A percentile compares a stretch with the other conserved stretches of the same genome.
Evolutionary conservation across 2,329 filamentous ascomycete species (phyloP).

Genomic region (Sphaerulina vaccinii): DNA sequence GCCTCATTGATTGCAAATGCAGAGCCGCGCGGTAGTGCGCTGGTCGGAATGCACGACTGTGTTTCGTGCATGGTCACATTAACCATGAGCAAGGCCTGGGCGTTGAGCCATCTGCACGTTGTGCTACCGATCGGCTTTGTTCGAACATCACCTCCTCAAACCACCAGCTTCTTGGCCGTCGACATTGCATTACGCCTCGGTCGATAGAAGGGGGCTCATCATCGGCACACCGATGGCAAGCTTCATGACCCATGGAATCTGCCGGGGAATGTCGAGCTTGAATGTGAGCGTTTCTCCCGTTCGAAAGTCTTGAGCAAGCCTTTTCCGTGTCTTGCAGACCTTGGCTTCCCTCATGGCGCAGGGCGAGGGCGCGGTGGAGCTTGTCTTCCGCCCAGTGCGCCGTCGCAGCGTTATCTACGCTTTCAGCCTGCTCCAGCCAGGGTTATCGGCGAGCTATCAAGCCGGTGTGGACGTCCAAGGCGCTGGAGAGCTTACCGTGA

Average conservation of each 20-base stretch:
- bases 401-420: slow-evolving; percentile 1
- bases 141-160: not conserved
- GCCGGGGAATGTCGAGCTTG: slow-evolving; percentile 6
- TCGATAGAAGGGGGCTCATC: not conserved
- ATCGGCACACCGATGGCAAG: slow-evolving; percentile 16
- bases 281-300: slow-evolving; percentile 4
- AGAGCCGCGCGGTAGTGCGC: not conserved
- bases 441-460: not conserved
- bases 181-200: not conserved
- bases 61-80: not conserved
- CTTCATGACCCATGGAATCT: slow-evolving; percentile 14
- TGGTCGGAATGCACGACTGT: slow-evolving; percentile 1
- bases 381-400: slow-evolving; percentile 1
- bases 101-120: not conserved
- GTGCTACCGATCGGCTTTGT: not conserved
- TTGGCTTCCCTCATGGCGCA: slow-evolving; percentile 10
- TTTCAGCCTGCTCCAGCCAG: not conserved
- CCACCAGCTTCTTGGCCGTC: not conserved
- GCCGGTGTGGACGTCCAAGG: not conserved
- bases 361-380: not conserved
- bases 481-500: slow-evolving; percentile 7
- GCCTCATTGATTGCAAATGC: not conserved
- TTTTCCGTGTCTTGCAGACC: slow-evolving; percentile 1
- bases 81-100: not conserved
- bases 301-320: slow-evolving; percentile 14